Conservation (phyloP, 768 basidiomycete species). For the Suillus paluster region DNA sequence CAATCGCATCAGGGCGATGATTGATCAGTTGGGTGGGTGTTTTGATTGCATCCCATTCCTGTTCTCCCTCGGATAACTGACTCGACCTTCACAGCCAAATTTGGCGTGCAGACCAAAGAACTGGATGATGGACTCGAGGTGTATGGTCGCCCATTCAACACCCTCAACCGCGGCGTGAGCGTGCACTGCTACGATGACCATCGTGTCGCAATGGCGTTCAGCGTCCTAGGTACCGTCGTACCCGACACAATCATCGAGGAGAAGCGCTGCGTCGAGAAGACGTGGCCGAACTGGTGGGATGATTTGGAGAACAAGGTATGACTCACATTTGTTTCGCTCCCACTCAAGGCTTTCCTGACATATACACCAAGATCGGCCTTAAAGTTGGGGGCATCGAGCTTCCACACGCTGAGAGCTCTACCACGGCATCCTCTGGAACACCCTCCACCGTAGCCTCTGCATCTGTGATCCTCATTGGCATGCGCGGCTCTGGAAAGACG, state of each 20-base stretch:
- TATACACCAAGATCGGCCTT: constrained; percentile 74
- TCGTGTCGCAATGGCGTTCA: constrained; percentile 98
- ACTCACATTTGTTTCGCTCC: not conserved
- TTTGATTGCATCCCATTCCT: not conserved
- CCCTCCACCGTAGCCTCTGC: constrained; percentile 42
- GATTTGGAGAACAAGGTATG: constrained; percentile 92
- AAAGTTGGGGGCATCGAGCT: constrained; percentile 86
- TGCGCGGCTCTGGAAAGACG: constrained; percentile 97
- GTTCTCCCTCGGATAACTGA: not conserved
- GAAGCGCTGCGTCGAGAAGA: constrained; percentile 98
- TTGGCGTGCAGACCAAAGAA: constrained; percentile 91
- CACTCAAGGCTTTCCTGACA: not conserved
- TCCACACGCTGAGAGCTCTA: constrained; percentile 35
- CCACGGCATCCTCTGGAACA: constrained; percentile 47
- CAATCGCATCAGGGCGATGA: constrained; percentile 96
- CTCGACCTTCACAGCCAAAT: constrained; percentile 68
- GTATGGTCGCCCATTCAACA: constrained; percentile 69
- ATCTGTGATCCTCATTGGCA: constrained; percentile 84
- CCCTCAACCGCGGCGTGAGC: constrained; percentile 70
- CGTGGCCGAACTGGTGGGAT: constrained; percentile 99
- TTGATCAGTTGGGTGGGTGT: constrained; percentile 83
- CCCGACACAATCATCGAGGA: constrained; percentile 86
- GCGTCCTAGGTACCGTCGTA: constrained; percentile 79
- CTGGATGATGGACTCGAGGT: constrained; percentile 92
- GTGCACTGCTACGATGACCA: constrained; percentile 99